Evolutionary conservation across 2,329 filamentous ascomycete genomes (phyloP).

Genomic region (Diaporthe longicolla): DNA sequence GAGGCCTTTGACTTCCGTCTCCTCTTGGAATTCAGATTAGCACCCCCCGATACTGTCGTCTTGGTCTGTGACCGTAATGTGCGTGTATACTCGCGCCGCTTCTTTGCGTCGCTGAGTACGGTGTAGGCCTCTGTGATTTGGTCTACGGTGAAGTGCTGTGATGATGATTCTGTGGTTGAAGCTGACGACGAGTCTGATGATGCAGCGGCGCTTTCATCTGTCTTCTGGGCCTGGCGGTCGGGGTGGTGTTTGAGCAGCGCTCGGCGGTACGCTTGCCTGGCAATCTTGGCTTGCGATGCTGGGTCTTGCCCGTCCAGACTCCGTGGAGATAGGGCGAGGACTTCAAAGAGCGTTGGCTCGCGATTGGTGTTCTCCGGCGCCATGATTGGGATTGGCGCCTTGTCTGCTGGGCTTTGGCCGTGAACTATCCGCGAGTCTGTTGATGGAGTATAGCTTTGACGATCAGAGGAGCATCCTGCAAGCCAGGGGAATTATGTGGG

Average conservation of each 20-base stretch:
- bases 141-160: conserved; percentile 39
- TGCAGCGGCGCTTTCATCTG: conserved; percentile 16
- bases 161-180: not conserved
- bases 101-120: conserved; percentile 23
- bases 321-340: conserved; percentile 58
- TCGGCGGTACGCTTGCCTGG: conserved; percentile 62
- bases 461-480: not conserved
- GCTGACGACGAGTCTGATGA: conserved; percentile 6
- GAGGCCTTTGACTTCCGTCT: conserved; percentile 44
- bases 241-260: conserved; percentile 64
- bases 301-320: conserved; percentile 53
- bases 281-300: conserved; percentile 50
- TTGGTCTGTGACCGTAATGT: conserved; percentile 21
- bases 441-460: not conserved
- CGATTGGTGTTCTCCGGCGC: conserved; percentile 5
- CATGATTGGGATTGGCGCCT: not conserved
- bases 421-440: not conserved
- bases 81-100: conserved; percentile 29
- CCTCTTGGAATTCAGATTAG: not conserved
- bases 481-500: not conserved
- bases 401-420: not conserved
- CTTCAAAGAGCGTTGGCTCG: conserved; percentile 60
- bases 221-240: conserved; percentile 52
- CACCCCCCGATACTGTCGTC: conserved; percentile 42
- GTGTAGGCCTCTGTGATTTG: conserved; percentile 36